A percentile compares a stretch with the other conserved stretches of the same genome.
phyloP scores from a whole-genome alignment of 257 asterid species.

The Forsythia suspensa region DNA sequence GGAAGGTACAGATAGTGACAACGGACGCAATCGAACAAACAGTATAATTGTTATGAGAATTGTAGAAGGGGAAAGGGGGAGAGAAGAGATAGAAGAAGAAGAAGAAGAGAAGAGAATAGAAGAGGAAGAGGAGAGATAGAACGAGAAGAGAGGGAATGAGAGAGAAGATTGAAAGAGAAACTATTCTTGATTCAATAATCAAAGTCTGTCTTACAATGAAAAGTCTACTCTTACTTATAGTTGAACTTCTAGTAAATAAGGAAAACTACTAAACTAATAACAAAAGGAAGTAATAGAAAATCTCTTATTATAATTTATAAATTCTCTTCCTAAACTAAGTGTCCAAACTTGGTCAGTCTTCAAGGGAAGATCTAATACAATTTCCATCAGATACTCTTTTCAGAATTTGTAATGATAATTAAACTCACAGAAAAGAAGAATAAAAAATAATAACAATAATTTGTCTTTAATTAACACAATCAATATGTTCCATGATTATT shows the following conservation, averaged over 20 bases:
- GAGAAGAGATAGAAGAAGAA: neutral
- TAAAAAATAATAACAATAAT: no score
- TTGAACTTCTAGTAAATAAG: no score
- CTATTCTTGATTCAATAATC: no score
- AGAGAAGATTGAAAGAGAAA: neutral
- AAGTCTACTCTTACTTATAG: no score
- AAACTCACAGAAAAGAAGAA: neutral
- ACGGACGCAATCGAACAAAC: neutral
- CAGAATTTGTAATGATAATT: neutral
- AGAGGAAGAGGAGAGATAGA: neutral
- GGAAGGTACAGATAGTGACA: neutral
- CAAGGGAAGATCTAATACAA: no score
- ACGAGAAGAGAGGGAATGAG: neutral
- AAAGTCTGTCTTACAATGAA: no score
- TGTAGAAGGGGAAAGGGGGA: neutral
- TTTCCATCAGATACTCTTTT: neutral
- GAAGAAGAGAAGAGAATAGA: neutral
- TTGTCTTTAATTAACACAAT: neutral
- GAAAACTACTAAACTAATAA: no score
- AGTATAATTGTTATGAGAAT: neutral
- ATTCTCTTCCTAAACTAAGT: no score
- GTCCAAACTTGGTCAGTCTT: no score
- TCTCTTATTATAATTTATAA: no score
- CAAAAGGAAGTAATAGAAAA: no score
- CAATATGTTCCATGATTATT: neutral